phyloP scores from a whole-genome alignment of 495 filamentous ascomycete genomes.

The Neurospora sp. region DNA sequence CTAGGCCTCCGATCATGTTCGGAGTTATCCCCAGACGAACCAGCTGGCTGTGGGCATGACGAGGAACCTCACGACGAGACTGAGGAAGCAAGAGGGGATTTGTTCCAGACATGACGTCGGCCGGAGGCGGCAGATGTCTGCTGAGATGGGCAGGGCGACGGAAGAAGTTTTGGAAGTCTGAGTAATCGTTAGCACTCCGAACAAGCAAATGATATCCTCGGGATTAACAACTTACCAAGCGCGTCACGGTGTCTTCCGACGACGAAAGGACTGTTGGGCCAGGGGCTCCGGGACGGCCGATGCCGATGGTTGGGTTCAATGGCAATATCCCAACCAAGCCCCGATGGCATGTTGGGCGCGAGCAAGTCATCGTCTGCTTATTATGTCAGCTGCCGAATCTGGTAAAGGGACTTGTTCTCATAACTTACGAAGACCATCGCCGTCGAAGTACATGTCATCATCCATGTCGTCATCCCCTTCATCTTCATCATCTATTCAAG shows the following conservation, averaged over 20 bases:
- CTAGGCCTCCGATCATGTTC: constrained; percentile 6
- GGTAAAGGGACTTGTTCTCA: constrained; percentile 2
- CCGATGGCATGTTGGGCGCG: constrained; percentile 25
- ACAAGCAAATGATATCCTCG: neutral
- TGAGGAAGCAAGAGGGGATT: constrained; percentile 62
- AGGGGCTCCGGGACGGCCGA: constrained; percentile 18
- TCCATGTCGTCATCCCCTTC: constrained; percentile 66
- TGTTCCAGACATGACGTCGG: constrained; percentile 55
- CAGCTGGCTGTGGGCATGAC: constrained; percentile 11
- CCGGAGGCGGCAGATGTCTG: constrained; percentile 14
- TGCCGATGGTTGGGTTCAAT: constrained; percentile 26
- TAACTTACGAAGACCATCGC: constrained; percentile 59
- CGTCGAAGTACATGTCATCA: constrained; percentile 52
- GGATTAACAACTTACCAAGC: constrained; percentile 9
- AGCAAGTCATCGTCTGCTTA: constrained; percentile 42
- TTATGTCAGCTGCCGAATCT: constrained; percentile 8
- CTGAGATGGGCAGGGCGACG: constrained; percentile 18
- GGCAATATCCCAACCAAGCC: constrained; percentile 38
- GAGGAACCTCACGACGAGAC: constrained; percentile 15
- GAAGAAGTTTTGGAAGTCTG: constrained; percentile 31
- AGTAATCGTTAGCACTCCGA: constrained; percentile 5
- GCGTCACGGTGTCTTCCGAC: constrained; percentile 35
- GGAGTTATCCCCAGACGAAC: constrained; percentile 27
- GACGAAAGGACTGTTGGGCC: constrained; percentile 31
- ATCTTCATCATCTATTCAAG: constrained; percentile 42